Conservation (phyloP, 345 rosid species). For the Viola odorata region DNA sequence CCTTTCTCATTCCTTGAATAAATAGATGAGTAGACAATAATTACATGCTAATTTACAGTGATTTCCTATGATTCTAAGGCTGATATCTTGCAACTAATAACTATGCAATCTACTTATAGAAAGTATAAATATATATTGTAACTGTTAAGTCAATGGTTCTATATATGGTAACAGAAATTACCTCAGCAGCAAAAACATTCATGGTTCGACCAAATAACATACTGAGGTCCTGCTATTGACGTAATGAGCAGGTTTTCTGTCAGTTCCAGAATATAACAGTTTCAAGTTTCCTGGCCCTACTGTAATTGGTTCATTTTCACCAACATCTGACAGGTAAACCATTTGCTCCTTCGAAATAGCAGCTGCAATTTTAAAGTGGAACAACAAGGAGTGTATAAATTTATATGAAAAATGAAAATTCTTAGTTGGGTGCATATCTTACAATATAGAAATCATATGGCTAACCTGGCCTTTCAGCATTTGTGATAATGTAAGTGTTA, state of each 20-base stretch:
- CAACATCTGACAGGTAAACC: conserved; percentile 28
- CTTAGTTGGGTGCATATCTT: neutral
- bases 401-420: conserved; percentile 14
- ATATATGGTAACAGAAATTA: no score
- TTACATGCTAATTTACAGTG: no score
- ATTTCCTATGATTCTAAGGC: no score
- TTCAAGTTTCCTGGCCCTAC: conserved; percentile 81
- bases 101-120: no score
- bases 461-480: conserved; percentile 47
- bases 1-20: no score
- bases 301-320: conserved; percentile 38
- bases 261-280: conserved; percentile 48
- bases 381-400: conserved; percentile 3
- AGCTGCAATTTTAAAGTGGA: conserved; percentile 4
- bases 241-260: conserved; percentile 52
- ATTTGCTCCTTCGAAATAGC: conserved; percentile 12
- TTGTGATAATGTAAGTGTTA: conserved; percentile 62
- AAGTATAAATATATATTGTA: no score
- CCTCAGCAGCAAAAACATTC: neutral
- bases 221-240: conserved; percentile 57
- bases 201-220: neutral
- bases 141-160: no score
- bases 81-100: no score
- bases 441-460: neutral
- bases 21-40: no score